phyloP scores from a whole-genome alignment of 371 early-diverging fungal genomes.

The Mortierella sp. region DNA sequence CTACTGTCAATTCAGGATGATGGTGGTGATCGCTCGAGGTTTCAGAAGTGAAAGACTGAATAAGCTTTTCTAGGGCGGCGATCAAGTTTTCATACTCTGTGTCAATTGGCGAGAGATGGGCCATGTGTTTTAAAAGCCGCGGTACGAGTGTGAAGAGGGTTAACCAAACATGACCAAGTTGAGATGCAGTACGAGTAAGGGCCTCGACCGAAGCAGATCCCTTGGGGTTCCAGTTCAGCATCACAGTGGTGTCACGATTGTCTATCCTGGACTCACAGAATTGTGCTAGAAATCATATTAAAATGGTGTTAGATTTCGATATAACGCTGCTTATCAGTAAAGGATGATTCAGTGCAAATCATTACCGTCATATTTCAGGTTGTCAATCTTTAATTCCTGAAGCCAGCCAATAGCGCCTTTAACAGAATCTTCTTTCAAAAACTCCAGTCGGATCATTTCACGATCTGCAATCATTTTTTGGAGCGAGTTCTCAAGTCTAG shows the following conservation, averaged over 20 bases:
- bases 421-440: conserved; percentile 64
- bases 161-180: conserved; percentile 52
- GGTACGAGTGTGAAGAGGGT: conserved; percentile 47
- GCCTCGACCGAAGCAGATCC: conserved; percentile 58
- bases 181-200: conserved; percentile 58
- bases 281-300: conserved; percentile 23
- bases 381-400: conserved; percentile 66
- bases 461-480: conserved; percentile 74
- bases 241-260: conserved; percentile 74
- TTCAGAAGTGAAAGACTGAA: not conserved
- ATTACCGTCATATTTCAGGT: conserved; percentile 65
- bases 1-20: conserved; percentile 22
- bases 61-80: conserved; percentile 14
- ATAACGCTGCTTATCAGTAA: not conserved
- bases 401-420: conserved; percentile 68
- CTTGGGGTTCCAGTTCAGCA: conserved; percentile 66
- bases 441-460: conserved; percentile 70
- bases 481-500: conserved; percentile 78
- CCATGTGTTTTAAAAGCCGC: conserved; percentile 43
- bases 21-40: not conserved
- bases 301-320: not conserved
- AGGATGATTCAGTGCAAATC: not conserved
- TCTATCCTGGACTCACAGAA: conserved; percentile 61
- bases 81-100: conserved; percentile 31
- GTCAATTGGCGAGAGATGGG: conserved; percentile 28